A percentile compares a stretch with the other conserved stretches of the same genome.
Evolutionary conservation across 371 early-diverging fungal species (phyloP).

Genomic region (Mortierella sp.): DNA sequence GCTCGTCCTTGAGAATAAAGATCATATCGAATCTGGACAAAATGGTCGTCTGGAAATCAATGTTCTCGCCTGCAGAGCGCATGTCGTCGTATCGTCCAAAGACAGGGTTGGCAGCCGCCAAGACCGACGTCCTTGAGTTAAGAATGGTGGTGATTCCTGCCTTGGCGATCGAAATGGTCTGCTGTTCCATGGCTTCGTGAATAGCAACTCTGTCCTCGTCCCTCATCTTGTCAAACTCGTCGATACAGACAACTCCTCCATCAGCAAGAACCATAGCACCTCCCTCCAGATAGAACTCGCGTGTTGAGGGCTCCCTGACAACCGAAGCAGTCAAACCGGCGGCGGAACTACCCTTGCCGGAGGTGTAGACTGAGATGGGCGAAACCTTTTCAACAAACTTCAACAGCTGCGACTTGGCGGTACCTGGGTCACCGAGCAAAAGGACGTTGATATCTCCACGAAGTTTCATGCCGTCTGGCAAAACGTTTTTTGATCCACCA

Average conservation of each 20-base stretch:
- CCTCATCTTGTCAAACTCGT: slow-evolving; percentile 99
- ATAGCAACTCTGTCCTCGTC: slow-evolving; percentile 99
- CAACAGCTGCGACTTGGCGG: slow-evolving; percentile 99
- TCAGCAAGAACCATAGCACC: slow-evolving; percentile 99
- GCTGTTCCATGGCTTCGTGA: slow-evolving; percentile 99
- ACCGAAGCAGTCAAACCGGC: slow-evolving; percentile 99
- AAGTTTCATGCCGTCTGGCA: slow-evolving; percentile 97
- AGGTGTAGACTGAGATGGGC: slow-evolving; percentile 98
- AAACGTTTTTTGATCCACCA: slow-evolving; percentile 96
- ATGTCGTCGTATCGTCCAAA: slow-evolving; percentile 99
- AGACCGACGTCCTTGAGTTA: slow-evolving; percentile 98
- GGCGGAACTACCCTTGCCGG: slow-evolving; percentile 98
- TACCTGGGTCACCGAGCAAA: slow-evolving; percentile 99
- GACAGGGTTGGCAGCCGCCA: slow-evolving; percentile 99
- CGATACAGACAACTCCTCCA: slow-evolving; percentile 99
- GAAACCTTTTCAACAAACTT: slow-evolving; percentile 99
- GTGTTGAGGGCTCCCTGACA: slow-evolving; percentile 87
- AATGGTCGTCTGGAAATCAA: slow-evolving; percentile 99
- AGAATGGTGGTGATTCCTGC: slow-evolving; percentile 99
- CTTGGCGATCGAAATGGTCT: slow-evolving; percentile 99
- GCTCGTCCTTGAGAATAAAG: slow-evolving; percentile 96
- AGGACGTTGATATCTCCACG: slow-evolving; percentile 99
- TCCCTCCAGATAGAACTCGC: slow-evolving; percentile 99
- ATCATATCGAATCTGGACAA: slow-evolving; percentile 98
- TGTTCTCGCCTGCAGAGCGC: slow-evolving; percentile 98